Conservation (phyloP, 2,329 filamentous ascomycete genomes). For the Xylaria arbuscula region DNA sequence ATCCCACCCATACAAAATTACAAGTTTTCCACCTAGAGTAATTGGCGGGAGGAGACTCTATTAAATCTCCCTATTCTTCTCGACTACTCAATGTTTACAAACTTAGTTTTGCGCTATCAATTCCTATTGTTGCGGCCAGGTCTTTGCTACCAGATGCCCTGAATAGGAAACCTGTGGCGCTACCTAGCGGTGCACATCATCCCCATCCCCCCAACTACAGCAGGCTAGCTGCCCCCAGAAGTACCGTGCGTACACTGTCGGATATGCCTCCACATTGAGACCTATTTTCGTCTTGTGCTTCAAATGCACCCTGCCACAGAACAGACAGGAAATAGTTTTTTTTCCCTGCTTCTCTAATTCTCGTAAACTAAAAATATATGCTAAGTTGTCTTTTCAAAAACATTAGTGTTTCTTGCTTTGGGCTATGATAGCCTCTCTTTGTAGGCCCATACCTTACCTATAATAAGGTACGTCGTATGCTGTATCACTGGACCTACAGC, state of each 20-base stretch:
- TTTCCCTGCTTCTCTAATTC: neutral
- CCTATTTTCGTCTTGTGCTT: neutral
- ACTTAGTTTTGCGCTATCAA: too few species aligned
- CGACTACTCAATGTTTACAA: too few species aligned
- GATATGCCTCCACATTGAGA: neutral
- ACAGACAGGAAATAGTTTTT: neutral
- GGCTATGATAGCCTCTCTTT: neutral
- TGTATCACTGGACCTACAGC: constrained; percentile 22
- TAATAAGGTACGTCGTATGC: neutral
- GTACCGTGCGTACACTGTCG: constrained; percentile 31
- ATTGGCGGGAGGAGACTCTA: too few species aligned
- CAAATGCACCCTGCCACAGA: neutral
- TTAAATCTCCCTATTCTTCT: too few species aligned
- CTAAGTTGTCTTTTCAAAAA: too few species aligned
- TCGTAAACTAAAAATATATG: too few species aligned
- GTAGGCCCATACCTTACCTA: neutral
- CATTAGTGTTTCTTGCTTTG: too few species aligned
- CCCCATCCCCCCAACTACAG: neutral
- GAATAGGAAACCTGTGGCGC: neutral
- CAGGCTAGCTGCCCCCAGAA: constrained; percentile 9
- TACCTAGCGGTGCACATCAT: neutral
- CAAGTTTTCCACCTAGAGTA: too few species aligned
- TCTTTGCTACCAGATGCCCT: neutral
- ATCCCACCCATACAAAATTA: too few species aligned
- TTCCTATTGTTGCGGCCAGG: too few species aligned